phyloP scores from a whole-genome alignment of 2,329 filamentous ascomycete species.

The Penicillium sp. region DNA sequence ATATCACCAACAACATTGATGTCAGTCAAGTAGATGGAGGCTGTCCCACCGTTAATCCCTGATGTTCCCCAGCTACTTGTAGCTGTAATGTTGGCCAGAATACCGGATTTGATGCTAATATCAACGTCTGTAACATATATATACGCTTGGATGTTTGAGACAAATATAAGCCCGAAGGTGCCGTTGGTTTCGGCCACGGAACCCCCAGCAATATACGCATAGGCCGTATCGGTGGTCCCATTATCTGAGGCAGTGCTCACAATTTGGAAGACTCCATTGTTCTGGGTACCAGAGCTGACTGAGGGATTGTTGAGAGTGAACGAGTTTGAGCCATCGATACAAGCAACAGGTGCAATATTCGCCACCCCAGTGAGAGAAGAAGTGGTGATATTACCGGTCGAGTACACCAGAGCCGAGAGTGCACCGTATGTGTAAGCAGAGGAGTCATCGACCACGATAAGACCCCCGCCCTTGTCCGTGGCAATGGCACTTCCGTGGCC shows the following conservation, averaged over 20 bases:
- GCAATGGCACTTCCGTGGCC: conserved; percentile 11
- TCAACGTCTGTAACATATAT: conserved; percentile 7
- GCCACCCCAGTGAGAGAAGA: background rate
- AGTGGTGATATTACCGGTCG: conserved; percentile 10
- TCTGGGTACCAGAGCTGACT: conserved; percentile 6
- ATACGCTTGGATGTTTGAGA: conserved; percentile 5
- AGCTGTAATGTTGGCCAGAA: conserved; percentile 4
- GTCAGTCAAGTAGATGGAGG: conserved; percentile 4
- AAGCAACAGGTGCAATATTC: conserved; percentile 5
- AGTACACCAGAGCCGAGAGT: conserved; percentile 8
- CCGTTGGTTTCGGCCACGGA: conserved; percentile 8
- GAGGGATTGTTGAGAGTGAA: conserved; percentile 6
- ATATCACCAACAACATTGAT: conserved; percentile 1
- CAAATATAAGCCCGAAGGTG: conserved; percentile 5
- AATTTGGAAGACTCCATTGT: conserved; percentile 8
- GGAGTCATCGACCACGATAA: conserved; percentile 3
- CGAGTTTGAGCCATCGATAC: conserved; percentile 11
- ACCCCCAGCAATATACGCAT: conserved; percentile 10
- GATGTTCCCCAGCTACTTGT: background rate
- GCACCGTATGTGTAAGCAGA: conserved; percentile 5
- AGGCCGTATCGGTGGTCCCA: background rate
- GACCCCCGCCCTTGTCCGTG: conserved; percentile 5
- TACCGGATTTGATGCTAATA: background rate
- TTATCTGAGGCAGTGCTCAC: conserved; percentile 2
- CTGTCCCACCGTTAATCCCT: background rate